Evolutionary conservation across 768 basidiomycete species (phyloP).

Genomic region (Exidia glandulosa): DNA sequence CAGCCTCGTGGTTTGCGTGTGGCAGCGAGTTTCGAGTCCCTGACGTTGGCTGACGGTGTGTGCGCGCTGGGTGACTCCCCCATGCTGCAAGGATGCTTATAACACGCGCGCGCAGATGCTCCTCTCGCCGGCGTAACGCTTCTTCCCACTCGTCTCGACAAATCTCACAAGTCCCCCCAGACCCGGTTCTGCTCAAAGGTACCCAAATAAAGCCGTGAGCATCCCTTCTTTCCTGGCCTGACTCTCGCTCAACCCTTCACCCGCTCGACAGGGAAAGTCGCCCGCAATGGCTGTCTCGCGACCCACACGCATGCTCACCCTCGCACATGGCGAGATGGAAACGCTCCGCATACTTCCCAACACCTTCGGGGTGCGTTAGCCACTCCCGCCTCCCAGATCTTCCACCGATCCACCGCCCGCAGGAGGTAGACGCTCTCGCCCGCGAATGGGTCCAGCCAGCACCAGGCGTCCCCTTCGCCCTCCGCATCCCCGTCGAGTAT

Average conservation of each 20-base stretch:
- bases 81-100: background rate
- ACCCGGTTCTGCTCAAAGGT: too few relatives aligned
- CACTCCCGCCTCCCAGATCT: background rate
- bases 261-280: background rate
- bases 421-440: slow-evolving; percentile 76
- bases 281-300: slow-evolving; percentile 59
- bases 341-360: slow-evolving; percentile 70
- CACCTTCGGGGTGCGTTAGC: slow-evolving; percentile 43
- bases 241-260: background rate
- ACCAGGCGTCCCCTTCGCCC: slow-evolving; percentile 60
- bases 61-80: too few relatives aligned
- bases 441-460: slow-evolving; percentile 83
- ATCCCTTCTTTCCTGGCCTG: background rate
- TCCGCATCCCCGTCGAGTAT: slow-evolving; percentile 80
- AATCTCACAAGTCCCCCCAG: too few relatives aligned
- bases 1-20: background rate
- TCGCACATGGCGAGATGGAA: slow-evolving; percentile 78
- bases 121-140: background rate
- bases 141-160: background rate
- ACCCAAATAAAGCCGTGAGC: background rate
- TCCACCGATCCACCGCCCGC: slow-evolving; percentile 1
- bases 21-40: too few relatives aligned
- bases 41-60: background rate
- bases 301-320: slow-evolving; percentile 60
- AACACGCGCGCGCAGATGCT: background rate